Evolutionary conservation across 1,139 yeast genomes (phyloP).

Genomic region (Debaryomyces sp.): DNA sequence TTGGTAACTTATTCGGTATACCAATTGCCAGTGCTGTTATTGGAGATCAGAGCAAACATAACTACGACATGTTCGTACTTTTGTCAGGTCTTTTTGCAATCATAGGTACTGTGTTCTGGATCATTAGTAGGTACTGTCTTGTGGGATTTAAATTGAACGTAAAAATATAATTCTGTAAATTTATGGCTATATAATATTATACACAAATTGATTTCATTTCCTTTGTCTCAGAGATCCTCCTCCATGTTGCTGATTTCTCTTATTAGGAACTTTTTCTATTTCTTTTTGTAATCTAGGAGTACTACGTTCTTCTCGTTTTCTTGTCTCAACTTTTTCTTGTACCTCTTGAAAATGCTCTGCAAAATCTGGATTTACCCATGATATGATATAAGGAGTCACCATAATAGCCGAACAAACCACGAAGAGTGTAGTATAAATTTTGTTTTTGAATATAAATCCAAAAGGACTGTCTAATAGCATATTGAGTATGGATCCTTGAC

Average conservation of each 20-base stretch:
- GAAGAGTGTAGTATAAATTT: conserved; percentile 37
- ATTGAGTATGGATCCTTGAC: conserved; percentile 34
- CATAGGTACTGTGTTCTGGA: conserved; percentile 24
- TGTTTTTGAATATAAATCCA: conserved; percentile 45
- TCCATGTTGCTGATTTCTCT: conserved; percentile 4
- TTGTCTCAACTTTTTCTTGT: conserved; percentile 13
- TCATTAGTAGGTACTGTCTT: conserved; percentile 21
- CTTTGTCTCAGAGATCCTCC: conserved; percentile 7
- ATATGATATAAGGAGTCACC: conserved; percentile 37
- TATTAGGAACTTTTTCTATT: conserved; percentile 6
- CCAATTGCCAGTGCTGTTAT: conserved; percentile 57
- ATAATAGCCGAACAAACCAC: conserved; percentile 31
- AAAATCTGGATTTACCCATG: conserved; percentile 40
- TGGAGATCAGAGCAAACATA: conserved; percentile 29
- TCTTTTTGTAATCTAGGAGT: neutral
- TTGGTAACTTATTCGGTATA: conserved; percentile 48
- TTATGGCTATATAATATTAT: neutral
- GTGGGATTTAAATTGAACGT: conserved; percentile 26
- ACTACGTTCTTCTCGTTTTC: neutral
- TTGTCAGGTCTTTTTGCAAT: conserved; percentile 25
- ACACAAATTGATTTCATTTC: conserved; percentile 2
- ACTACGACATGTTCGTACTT: conserved; percentile 29
- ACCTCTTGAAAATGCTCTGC: conserved; percentile 37
- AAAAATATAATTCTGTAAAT: conserved; percentile 16
- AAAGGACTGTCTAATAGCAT: conserved; percentile 46